phyloP scores from a whole-genome alignment of 106 monocot genomes.

The Apostasia ramifera region DNA sequence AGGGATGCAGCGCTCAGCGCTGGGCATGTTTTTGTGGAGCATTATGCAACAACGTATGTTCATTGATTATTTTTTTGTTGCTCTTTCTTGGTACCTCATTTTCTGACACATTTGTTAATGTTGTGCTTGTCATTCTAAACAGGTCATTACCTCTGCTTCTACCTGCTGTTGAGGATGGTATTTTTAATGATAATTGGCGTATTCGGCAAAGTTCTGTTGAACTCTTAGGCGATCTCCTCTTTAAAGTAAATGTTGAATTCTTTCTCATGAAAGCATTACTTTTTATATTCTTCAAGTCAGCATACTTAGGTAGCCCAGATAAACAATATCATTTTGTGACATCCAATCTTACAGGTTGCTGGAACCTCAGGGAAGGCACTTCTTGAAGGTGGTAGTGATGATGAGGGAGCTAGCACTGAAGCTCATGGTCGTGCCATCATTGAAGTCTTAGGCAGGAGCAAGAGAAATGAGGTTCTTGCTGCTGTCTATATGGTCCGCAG shows the following conservation, averaged over 20 bases:
- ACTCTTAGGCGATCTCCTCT: conserved; percentile 93
- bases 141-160: conserved; percentile 92
- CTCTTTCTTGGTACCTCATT: background rate
- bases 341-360: conserved; percentile 55
- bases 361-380: conserved; percentile 97
- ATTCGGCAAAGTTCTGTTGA: conserved; percentile 98
- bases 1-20: conserved; percentile 97
- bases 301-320: background rate
- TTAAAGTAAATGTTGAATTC: conserved; percentile 50
- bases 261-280: background rate
- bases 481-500: conserved; percentile 94
- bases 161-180: conserved; percentile 95
- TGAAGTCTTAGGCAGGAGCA: conserved; percentile 82
- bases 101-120: background rate
- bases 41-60: conserved; percentile 90
- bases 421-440: conserved; percentile 99
- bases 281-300: background rate
- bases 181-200: conserved; percentile 98
- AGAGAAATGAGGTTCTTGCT: conserved; percentile 93
- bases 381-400: conserved; percentile 98
- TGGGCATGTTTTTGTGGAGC: conserved; percentile 99
- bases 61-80: background rate
- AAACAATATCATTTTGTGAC: background rate
- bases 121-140: conserved; percentile 8
- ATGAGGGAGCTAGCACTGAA: conserved; percentile 97